Evolutionary conservation across 139 green algal species (phyloP).

Genomic region (Coccomyxa sp.): DNA sequence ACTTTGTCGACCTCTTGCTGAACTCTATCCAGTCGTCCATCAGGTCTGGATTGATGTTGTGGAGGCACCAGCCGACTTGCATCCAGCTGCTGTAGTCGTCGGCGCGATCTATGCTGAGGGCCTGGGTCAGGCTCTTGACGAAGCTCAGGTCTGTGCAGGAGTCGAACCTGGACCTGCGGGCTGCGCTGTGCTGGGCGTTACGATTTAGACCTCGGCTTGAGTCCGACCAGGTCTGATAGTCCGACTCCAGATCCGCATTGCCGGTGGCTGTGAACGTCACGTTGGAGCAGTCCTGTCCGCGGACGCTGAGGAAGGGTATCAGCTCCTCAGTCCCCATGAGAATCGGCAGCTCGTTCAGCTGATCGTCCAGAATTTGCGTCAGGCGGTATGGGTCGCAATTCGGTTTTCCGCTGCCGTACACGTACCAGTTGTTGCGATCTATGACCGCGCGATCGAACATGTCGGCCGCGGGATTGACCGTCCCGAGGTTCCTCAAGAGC

Average conservation of each 20-base stretch:
- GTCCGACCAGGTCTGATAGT: background rate
- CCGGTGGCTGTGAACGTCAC: background rate
- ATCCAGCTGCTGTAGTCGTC: background rate
- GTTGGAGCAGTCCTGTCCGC: background rate
- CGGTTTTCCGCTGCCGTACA: constrained; percentile 10
- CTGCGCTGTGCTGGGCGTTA: background rate
- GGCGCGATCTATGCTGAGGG: background rate
- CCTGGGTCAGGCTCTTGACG: background rate
- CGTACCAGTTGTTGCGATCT: constrained; percentile 8
- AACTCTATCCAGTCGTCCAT: background rate
- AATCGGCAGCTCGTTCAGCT: background rate
- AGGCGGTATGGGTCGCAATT: constrained; percentile 1
- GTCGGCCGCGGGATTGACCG: constrained; percentile 6
- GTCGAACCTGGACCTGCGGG: background rate
- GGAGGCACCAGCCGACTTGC: background rate
- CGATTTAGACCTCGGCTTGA: background rate
- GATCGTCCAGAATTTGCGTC: constrained; percentile 6
- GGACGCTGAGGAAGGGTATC: constrained; percentile 9
- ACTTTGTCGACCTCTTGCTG: background rate
- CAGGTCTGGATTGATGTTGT: background rate
- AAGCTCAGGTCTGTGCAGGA: background rate
- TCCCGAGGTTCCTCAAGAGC: constrained; percentile 13
- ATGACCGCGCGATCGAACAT: constrained; percentile 11
- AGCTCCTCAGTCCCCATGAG: constrained; percentile 2
- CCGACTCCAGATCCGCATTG: background rate